Conservation (phyloP, 176 grass and related monocot genomes). For the Oryza longistaminata region DNA sequence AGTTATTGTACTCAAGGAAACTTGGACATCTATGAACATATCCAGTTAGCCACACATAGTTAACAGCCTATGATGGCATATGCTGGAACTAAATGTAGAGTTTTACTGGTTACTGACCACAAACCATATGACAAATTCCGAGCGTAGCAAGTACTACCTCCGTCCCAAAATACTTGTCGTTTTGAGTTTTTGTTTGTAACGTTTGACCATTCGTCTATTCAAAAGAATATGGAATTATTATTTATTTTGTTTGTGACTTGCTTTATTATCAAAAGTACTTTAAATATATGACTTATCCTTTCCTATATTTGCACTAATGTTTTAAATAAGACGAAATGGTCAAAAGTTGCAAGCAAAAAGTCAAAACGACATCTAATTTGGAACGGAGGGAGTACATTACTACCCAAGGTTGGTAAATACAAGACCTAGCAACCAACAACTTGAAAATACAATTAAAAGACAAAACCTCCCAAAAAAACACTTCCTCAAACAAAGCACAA, state of each 20-base stretch:
- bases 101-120: background rate
- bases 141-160: background rate
- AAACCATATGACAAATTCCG: background rate
- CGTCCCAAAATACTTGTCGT: too few species aligned
- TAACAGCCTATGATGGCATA: background rate
- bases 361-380: too few species aligned
- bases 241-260: too few species aligned
- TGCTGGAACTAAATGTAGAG: background rate
- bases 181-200: too few species aligned
- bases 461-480: background rate
- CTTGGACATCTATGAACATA: background rate
- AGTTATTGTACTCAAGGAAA: background rate
- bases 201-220: too few species aligned
- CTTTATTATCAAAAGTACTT: too few species aligned
- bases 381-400: background rate
- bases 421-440: background rate
- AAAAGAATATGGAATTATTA: too few species aligned
- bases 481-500: slow-evolving; percentile 5
- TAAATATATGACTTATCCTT: too few species aligned
- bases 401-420: background rate
- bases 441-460: background rate
- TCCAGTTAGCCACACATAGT: background rate
- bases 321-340: too few species aligned
- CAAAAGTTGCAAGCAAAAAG: too few species aligned
- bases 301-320: too few species aligned